Base-by-base conservation (phyloP, 345 rosid genomes). In the Eucalyptus albens region DNA sequence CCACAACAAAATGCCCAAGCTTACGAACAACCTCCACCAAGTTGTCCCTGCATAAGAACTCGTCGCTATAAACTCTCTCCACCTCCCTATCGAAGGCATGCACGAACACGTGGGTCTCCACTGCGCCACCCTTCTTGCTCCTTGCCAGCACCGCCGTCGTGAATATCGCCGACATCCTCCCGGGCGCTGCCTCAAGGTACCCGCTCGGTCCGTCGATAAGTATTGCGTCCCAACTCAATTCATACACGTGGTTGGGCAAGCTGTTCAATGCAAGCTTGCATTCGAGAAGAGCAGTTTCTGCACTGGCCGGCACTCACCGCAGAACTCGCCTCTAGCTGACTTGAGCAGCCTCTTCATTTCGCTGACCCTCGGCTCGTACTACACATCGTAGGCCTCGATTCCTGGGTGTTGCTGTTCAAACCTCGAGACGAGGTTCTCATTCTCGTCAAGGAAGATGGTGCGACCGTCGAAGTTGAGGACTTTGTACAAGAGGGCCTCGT, bases 71-170 rank as follows among this genome's bases (percentile, higher is more conserved):
- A 27, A 60, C 31, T 11, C 15, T 26, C 65, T 60, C 67, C 67
- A 60, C 67, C n/a, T 60, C 31, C 31, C 15, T 11, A 7, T 60
- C 67, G 15, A 26, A 26, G 67, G 95, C 98, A 88, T 95, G 99
- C 88, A 97, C 90, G 87, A 93, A 95, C 53, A 97, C 94, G 50
- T 95, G 98, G 86, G 98, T 97, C 90, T 92, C 95, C 42, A 96
- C 97, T 4, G 90, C 49, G 47, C 96, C 95, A 21, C 91, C 96
- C 93, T 98, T 92, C 88, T 90, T 90, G 91, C 97, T 92, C 67
- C 45, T 96, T 95, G 89, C 62, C 29, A 89, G 56, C 45, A 89
- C 72, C 8, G 60, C 89, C 11, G 44, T 31, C 0, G 80, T 89
- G 87, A 87, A 89, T 40, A 72, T 47, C 33, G 86, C 50, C 8